Percentiles rank a stretch among this genome's conserved stretches.
phyloP scores from a whole-genome alignment of 2,329 filamentous ascomycete species.

The Fusarium euwallaceae region DNA sequence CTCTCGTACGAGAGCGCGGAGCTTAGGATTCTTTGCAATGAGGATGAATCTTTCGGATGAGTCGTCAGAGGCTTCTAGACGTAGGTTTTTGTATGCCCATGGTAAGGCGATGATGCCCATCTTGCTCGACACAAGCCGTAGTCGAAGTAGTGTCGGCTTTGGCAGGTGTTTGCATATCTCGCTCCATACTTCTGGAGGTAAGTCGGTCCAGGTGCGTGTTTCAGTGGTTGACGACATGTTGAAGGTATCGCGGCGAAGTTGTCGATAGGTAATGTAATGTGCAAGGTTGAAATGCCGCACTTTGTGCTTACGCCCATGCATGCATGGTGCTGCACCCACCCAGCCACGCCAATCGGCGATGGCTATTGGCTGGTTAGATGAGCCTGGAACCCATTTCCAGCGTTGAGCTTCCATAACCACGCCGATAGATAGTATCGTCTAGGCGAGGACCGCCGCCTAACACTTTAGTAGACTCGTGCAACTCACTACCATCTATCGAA shows the following conservation, averaged over 20 bases:
- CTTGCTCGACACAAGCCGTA: conserved; percentile 13
- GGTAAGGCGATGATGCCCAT: background rate
- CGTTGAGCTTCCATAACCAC: background rate
- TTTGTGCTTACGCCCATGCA: background rate
- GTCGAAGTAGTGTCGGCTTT: background rate
- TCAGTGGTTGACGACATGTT: background rate
- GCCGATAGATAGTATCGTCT: too few relatives aligned
- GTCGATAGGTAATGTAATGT: background rate
- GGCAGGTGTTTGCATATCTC: conserved; percentile 13
- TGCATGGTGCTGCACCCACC: background rate
- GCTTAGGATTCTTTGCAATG: conserved; percentile 7
- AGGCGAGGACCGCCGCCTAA: too few relatives aligned
- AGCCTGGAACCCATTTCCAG: background rate
- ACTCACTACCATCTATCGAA: background rate
- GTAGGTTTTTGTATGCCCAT: conserved; percentile 9
- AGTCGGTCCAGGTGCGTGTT: background rate
- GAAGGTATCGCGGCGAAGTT: background rate
- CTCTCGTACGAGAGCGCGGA: conserved; percentile 19
- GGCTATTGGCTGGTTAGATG: background rate
- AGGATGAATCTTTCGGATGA: conserved; percentile 29
- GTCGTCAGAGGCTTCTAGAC: background rate
- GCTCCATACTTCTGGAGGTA: conserved; percentile 25
- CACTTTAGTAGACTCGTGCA: background rate
- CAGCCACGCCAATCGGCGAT: background rate
- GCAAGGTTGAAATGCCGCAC: background rate